These are phyloP conservation scores for Coprinopsis strossmayeri DNA, from an alignment of 768 basidiomycete genomes.

Conservation along the genomic window DNA sequence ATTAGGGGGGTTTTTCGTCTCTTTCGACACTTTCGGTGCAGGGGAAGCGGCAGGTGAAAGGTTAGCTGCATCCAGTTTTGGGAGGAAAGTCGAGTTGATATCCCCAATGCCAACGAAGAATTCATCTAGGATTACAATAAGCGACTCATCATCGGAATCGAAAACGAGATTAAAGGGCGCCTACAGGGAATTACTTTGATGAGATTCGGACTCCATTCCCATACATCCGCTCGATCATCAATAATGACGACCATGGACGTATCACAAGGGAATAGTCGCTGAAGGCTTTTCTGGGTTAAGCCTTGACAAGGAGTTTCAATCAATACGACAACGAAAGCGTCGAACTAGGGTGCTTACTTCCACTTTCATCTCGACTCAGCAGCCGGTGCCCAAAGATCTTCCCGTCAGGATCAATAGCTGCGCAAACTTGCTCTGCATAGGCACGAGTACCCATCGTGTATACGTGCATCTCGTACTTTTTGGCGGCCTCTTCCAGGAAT, in stretches of 20 bases:
- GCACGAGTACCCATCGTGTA: slow-evolving; percentile 99
- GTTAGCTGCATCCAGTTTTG: slow-evolving; percentile 60
- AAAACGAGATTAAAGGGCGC: slow-evolving; percentile 11
- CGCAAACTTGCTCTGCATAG: slow-evolving; percentile 93
- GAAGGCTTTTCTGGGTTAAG: slow-evolving; percentile 85
- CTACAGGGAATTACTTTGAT: slow-evolving; percentile 95
- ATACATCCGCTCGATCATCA: slow-evolving; percentile 96
- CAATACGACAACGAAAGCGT: slow-evolving; percentile 9
- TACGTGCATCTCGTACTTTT: slow-evolving; percentile 96
- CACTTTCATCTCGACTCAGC: slow-evolving; percentile 91
- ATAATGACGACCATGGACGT: slow-evolving; percentile 99
- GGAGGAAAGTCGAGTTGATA: slow-evolving; percentile 93
- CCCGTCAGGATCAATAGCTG: slow-evolving; percentile 86
- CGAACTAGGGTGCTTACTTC: slow-evolving; percentile 54
- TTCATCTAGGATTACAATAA: too few relatives aligned
- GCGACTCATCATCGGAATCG: not conserved
- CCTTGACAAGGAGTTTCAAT: slow-evolving; percentile 40
- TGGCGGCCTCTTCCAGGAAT: slow-evolving; percentile 67
- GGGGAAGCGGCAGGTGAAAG: slow-evolving; percentile 22
- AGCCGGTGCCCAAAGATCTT: slow-evolving; percentile 83
- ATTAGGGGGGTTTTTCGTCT: not conserved
- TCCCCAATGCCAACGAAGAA: slow-evolving; percentile 98
- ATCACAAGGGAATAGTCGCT: slow-evolving; percentile 92
- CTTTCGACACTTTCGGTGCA: not conserved
- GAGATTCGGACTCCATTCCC: slow-evolving; percentile 96